Base-by-base conservation (phyloP, 306 rosid species). In the Castanea mollissima region DNA sequence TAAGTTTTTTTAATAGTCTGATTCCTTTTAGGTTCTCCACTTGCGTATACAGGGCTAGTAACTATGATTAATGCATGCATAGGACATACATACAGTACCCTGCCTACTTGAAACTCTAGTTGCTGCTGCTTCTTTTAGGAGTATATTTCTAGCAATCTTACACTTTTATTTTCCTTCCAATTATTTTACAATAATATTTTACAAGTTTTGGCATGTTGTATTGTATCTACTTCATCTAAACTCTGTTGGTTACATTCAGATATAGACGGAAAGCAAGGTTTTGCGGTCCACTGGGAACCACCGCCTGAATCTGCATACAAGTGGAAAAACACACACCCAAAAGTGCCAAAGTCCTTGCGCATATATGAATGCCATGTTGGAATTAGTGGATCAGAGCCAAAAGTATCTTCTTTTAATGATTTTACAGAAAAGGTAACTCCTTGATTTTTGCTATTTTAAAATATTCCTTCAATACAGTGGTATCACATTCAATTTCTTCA, bases 221-320 rank as follows among this genome's bases (percentile, higher is more conserved):
- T 68, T 51, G 13, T 46, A 32, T 18, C 27, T 78, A 18, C 58
- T 59, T 79, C 23, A 52, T 82, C 54, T 73, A 79, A 80, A 65
- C 75, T 34, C 21, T 64, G 32, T 69, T 71, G 59, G 58, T 85
- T 74, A 63, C 71, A 71, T 77, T 79, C 90, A 91, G 97, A 80
- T 21, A 84, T 81, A 71, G 96, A 95, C 68, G 99, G 92, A 76
- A 78, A 75, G 74, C 98, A 90, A 86, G 91, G 91, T 74, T 92
- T 60, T 82, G 99, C 99, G 12, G 84, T 92, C 85, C 99, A 91
- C 87, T 95, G 99, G 99, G 98, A 95, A 79, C 99, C 99, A 62
- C 82, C 99, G 11, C 99, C 97, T 44, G 98, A 92, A 80, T 56
- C 79, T 29, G 91, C 89, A 77, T 90, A 90, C 86, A 90, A 89